Conservation (phyloP, 768 basidiomycete genomes). For the Sistotremastrum suecicum region DNA sequence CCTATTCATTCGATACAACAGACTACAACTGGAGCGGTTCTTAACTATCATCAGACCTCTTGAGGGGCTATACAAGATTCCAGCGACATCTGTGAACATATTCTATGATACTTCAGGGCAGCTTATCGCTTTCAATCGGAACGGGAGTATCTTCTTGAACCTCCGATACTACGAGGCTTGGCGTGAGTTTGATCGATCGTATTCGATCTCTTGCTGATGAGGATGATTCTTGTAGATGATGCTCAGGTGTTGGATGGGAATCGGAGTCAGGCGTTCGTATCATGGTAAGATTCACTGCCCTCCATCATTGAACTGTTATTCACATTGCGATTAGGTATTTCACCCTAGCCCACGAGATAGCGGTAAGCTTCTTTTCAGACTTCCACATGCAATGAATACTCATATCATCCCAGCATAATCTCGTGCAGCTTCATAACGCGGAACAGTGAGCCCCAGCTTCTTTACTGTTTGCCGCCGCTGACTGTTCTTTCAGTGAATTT, state of each 20-base stretch:
- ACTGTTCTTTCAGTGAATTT: constrained; percentile 36
- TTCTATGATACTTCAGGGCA: constrained; percentile 75
- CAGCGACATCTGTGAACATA: constrained; percentile 61
- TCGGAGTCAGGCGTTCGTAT: constrained; percentile 53
- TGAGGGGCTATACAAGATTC: constrained; percentile 57
- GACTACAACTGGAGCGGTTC: constrained; percentile 54
- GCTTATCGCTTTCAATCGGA: constrained; percentile 87
- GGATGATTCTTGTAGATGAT: constrained; percentile 39
- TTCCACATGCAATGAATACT: too few species aligned
- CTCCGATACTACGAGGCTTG: constrained; percentile 73
- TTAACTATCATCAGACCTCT: constrained; percentile 55
- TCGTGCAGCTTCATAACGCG: constrained; percentile 76
- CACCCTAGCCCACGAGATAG: constrained; percentile 84
- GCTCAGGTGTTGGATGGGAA: constrained; percentile 40
- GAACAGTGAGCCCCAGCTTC: constrained; percentile 32
- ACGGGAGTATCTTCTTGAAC: constrained; percentile 80
- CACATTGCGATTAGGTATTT: constrained; percentile 49
- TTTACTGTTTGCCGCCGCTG: too few species aligned
- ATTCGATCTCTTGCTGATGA: constrained; percentile 1
- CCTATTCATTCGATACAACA: constrained; percentile 36
- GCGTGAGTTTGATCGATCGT: constrained; percentile 44
- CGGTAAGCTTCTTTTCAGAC: too few species aligned
- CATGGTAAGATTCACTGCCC: constrained; percentile 38
- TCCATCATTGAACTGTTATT: not conserved
- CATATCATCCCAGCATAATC: constrained; percentile 39